These are phyloP conservation scores for Petrea volubilis DNA, from an alignment of 257 asterid species.

Conservation along the genomic window DNA sequence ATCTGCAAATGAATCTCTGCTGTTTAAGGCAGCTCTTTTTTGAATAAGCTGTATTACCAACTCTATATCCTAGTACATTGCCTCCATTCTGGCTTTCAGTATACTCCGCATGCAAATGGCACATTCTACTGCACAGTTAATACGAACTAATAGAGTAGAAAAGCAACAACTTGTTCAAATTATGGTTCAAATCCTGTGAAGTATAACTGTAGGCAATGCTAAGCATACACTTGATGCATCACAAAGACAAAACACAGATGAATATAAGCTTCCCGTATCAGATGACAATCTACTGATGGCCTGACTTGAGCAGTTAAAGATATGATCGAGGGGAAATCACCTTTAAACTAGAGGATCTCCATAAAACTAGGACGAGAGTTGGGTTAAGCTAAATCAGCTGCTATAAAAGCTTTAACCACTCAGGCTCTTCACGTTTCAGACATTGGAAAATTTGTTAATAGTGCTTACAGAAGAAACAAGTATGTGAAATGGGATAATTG, in stretches of 20 bases:
- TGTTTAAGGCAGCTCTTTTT: not conserved
- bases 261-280: not conserved
- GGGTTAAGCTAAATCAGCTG: no score
- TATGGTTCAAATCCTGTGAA: not conserved
- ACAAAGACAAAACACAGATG: not conserved
- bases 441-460: not conserved
- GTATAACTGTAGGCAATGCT: not conserved
- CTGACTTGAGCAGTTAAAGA: not conserved
- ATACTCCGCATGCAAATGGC: not conserved
- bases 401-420: no score
- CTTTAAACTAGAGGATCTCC: not conserved
- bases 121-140: no score
- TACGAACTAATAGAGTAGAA: not conserved
- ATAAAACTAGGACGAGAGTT: not conserved
- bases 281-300: not conserved
- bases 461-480: not conserved
- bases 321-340: not conserved
- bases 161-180: not conserved
- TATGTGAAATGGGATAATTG: not conserved
- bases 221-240: not conserved
- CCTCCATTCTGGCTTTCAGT: not conserved
- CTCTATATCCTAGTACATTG: not conserved
- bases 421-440: no score
- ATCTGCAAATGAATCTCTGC: constrained; percentile 21
- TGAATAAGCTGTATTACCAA: not conserved